A percentile compares a stretch with the other conserved stretches of the same genome.
Evolutionary conservation across 495 filamentous ascomycete genomes (phyloP).

Genomic region (Penicillium riverlandense): DNA sequence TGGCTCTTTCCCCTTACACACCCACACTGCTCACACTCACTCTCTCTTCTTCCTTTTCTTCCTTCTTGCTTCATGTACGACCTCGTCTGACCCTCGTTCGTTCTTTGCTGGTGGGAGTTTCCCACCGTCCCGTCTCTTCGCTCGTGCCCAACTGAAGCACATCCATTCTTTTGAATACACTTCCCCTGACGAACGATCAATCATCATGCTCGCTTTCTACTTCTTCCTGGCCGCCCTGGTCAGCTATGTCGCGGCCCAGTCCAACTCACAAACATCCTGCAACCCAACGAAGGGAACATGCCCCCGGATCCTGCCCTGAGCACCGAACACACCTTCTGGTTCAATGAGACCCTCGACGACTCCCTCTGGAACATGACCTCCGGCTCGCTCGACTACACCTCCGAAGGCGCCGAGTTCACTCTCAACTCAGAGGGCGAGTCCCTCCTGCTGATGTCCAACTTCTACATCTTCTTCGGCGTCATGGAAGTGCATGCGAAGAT

Average conservation of each 20-base stretch:
- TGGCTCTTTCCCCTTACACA: conserved; percentile 8
- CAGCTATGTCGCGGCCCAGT: conserved; percentile 26
- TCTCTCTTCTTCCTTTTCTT: neutral
- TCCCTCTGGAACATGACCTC: conserved; percentile 59
- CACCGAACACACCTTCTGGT: conserved; percentile 50
- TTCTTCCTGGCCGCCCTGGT: conserved; percentile 18
- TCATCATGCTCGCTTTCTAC: conserved; percentile 18
- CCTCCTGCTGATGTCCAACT: conserved; percentile 64
- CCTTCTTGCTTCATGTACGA: too few species aligned
- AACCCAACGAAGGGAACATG: conserved; percentile 58
- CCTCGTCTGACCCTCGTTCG: too few species aligned
- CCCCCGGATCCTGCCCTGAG: conserved; percentile 60
- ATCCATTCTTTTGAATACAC: conserved; percentile 22
- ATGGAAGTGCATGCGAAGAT: conserved; percentile 67
- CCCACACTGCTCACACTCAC: conserved; percentile 1
- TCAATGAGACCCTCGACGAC: conserved; percentile 48
- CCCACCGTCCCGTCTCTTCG: conserved; percentile 12
- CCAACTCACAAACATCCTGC: conserved; percentile 48
- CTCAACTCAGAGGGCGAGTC: conserved; percentile 59
- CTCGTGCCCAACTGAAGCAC: conserved; percentile 27
- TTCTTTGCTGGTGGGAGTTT: conserved; percentile 6
- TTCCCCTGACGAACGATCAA: neutral
- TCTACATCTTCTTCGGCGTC: conserved; percentile 81
- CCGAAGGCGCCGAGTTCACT: conserved; percentile 60
- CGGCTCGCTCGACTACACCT: conserved; percentile 46